Percentiles rank a stretch among this genome's conserved stretches.
These are phyloP conservation scores for Jaapia argillacea DNA, from an alignment of 768 basidiomycete species.

Conservation along the genomic window DNA sequence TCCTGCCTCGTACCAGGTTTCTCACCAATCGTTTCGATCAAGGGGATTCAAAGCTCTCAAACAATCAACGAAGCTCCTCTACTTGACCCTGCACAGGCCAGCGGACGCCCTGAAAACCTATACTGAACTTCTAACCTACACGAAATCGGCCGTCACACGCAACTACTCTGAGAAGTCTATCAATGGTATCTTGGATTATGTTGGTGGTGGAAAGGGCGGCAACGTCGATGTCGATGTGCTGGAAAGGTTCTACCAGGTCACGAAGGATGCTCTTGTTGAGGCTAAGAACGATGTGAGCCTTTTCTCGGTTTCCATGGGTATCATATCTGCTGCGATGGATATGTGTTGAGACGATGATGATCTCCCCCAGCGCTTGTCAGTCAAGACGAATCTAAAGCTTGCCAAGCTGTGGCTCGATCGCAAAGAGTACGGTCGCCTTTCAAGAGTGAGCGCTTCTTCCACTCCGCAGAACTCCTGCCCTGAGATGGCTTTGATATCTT, in stretches of 20 bases:
- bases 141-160: conserved; percentile 89
- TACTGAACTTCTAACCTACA: conserved; percentile 79
- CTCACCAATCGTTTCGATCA: not conserved
- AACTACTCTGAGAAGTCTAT: conserved; percentile 98
- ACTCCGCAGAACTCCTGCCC: too few relatives aligned
- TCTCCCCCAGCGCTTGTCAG: conserved; percentile 73
- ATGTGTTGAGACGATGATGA: not conserved
- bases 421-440: conserved; percentile 78
- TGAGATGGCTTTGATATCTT: not conserved
- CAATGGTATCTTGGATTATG: conserved; percentile 96
- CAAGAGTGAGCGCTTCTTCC: conserved; percentile 42
- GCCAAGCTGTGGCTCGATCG: conserved; percentile 97
- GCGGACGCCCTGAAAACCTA: conserved; percentile 83
- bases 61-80: conserved; percentile 92
- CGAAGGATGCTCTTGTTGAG: conserved; percentile 82
- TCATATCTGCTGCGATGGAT: too few relatives aligned
- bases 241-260: conserved; percentile 93
- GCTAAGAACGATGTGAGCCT: conserved; percentile 85
- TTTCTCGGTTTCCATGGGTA: not conserved
- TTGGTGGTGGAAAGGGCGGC: conserved; percentile 81
- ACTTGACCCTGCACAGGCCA: conserved; percentile 67
- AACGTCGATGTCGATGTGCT: conserved; percentile 75
- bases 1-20: conserved; percentile 2
- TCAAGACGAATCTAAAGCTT: conserved; percentile 93
- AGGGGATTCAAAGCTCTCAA: conserved; percentile 99